These are phyloP conservation scores for Jackrogersella minutella DNA, from an alignment of 495 filamentous ascomycete genomes.

Conservation along the genomic window DNA sequence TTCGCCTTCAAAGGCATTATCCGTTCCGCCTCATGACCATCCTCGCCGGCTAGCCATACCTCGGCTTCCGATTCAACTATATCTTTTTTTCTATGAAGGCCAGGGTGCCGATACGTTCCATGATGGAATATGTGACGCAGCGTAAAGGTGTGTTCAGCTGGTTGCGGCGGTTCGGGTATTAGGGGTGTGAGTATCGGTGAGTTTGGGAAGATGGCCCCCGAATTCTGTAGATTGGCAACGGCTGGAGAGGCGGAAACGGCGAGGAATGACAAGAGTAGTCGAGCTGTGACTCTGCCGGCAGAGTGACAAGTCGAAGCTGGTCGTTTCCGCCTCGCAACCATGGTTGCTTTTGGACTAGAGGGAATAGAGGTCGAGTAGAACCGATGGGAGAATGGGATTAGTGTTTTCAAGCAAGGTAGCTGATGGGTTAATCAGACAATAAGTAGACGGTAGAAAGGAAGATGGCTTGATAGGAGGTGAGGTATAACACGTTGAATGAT, in stretches of 20 bases:
- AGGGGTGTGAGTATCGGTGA: slow-evolving; percentile 45
- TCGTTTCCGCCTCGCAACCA: slow-evolving; percentile 53
- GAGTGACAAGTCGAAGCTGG: slow-evolving; percentile 51
- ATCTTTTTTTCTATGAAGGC: slow-evolving; percentile 78
- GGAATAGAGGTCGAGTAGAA: slow-evolving; percentile 9
- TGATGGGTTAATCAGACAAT: slow-evolving; percentile 3
- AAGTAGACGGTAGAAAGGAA: slow-evolving; percentile 1
- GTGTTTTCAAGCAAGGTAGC: background rate
- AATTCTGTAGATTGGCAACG: slow-evolving; percentile 43
- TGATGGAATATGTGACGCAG: slow-evolving; percentile 93
- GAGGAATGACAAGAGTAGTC: slow-evolving; percentile 69
- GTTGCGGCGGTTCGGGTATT: slow-evolving; percentile 49
- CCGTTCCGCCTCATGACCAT: slow-evolving; percentile 59
- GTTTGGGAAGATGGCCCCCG: slow-evolving; percentile 45
- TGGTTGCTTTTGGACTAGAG: slow-evolving; percentile 41
- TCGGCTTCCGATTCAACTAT: slow-evolving; percentile 65
- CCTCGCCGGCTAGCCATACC: slow-evolving; percentile 71
- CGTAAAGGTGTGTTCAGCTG: slow-evolving; percentile 63
- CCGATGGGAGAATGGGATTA: slow-evolving; percentile 35
- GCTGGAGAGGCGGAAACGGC: slow-evolving; percentile 57
- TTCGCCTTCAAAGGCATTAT: slow-evolving; percentile 59
- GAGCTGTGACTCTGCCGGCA: slow-evolving; percentile 66
- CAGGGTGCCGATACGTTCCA: slow-evolving; percentile 75
- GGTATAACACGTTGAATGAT: slow-evolving; percentile 21
- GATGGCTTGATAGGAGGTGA: slow-evolving; percentile 28